Evolutionary conservation across 2,329 filamentous ascomycete genomes (phyloP), one percentile per base, ranked within the genome.

Genomic region (Alternaria rosae): DNA sequence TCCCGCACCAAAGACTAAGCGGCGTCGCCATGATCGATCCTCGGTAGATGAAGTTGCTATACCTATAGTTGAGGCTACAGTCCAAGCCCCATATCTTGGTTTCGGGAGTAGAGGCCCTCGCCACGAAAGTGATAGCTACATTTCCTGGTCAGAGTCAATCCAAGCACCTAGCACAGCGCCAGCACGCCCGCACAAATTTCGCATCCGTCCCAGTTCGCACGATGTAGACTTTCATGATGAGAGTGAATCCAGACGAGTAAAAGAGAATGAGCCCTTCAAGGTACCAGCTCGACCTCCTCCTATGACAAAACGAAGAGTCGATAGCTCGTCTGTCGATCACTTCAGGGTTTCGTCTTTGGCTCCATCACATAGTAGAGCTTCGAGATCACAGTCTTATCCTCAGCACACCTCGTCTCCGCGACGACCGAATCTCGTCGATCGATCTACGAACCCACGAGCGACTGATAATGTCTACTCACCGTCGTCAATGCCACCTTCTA

Each of bases 121-220:
- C 12, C 75, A 70, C 44, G 68, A 70, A n/a, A 75, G 69, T 57
- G 76, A 68, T 20, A 78, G 76, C 59, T 77, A 74, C 68, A 75
- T 79, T 57, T 79, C 80, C 1, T 82, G 81, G 81, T 82, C 81
- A 7, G 79, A 81, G 41, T 83, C 82, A 38, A 64, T 71, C 48
- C 70, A 65, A 47, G 51, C 59, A 51, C 62, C 70, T 26, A 73
- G 69, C 52, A 48, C 54, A 43, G 64, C 61, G 9, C 65, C 66
- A 44, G 52, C 58, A 47, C 60, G 38, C 7, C 43, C 45, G 26
- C 53, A 20, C 35, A 51, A 52, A 35, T 32, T 28, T 59, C 25
- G 21, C 32, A 23, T 41, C 6, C 8, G 23, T 43, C 9, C 12
- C 38, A 32, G 15, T 23, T 70, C 69, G 51, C 59, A 66, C 44